Percentiles rank a stretch among this genome's conserved stretches.
Evolutionary conservation across 345 rosid genomes (phyloP).

Genomic region (Eucalyptus fibrosa): DNA sequence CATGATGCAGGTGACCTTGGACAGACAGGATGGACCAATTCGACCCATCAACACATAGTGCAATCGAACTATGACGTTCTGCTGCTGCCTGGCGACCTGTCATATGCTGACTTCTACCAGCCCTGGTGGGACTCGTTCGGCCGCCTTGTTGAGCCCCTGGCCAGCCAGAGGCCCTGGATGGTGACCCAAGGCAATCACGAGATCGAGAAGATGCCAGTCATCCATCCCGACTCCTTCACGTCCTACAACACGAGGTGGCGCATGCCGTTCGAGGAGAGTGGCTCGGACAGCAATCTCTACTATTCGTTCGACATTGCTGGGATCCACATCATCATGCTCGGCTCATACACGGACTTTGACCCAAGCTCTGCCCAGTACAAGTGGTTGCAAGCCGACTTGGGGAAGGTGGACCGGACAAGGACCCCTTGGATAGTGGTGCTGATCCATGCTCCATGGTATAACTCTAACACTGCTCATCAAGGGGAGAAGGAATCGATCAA

Average conservation of each 20-base stretch:
- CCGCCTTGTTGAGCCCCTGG: constrained; percentile 64
- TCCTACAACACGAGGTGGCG: constrained; percentile 68
- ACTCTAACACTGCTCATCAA: constrained; percentile 60
- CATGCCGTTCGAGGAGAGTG: constrained; percentile 64
- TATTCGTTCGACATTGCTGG: constrained; percentile 60
- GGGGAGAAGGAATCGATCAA: constrained; percentile 44
- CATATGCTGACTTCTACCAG: constrained; percentile 50
- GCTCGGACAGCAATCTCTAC: constrained; percentile 60
- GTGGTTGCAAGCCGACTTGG: constrained; percentile 59
- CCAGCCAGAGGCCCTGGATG: constrained; percentile 86
- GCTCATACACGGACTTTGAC: constrained; percentile 63
- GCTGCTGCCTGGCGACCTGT: constrained; percentile 64
- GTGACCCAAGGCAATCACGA: constrained; percentile 90
- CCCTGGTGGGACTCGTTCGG: constrained; percentile 68
- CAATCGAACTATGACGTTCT: constrained; percentile 43
- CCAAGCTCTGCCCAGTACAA: constrained; percentile 42
- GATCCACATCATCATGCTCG: constrained; percentile 60
- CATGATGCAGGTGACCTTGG: constrained; percentile 58
- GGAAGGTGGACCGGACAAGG: constrained; percentile 27
- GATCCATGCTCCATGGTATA: constrained; percentile 86
- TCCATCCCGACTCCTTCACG: constrained; percentile 38
- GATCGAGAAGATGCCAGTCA: constrained; percentile 28
- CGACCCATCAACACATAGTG: constrained; percentile 53
- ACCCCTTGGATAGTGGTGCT: constrained; percentile 69
- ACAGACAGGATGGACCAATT: constrained; percentile 49